Percentiles rank a stretch among this genome's conserved stretches.
phyloP scores from a whole-genome alignment of 306 rosid species.

The Echinosophora koreensis region DNA sequence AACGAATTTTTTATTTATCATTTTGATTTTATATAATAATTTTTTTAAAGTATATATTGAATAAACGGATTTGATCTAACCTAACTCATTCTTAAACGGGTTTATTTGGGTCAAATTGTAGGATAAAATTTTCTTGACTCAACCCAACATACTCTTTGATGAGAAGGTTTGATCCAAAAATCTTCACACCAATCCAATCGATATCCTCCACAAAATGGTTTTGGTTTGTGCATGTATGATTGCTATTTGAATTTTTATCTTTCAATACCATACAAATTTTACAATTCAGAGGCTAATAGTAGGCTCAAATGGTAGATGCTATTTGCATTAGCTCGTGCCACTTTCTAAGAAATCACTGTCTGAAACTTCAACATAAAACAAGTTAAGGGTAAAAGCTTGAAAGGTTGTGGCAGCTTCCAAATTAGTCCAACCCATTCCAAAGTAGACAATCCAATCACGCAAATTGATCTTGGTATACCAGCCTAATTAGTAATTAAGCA shows the following conservation, averaged over 20 bases:
- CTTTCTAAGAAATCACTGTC: conserved; percentile 1
- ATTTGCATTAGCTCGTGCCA: neutral
- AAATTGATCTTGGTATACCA: neutral
- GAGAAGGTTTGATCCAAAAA: too few species aligned
- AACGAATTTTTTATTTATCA: too few species aligned
- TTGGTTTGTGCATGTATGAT: too few species aligned
- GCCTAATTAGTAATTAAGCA: neutral
- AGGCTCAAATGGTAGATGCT: neutral
- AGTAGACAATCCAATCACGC: conserved; percentile 36
- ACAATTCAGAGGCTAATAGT: neutral
- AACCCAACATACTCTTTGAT: too few species aligned
- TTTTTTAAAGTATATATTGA: too few species aligned
- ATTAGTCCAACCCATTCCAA: neutral
- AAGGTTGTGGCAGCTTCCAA: neutral
- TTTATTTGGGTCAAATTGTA: too few species aligned
- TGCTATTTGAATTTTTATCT: neutral
- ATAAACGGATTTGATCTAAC: too few species aligned
- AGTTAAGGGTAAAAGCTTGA: neutral
- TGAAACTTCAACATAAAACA: neutral
- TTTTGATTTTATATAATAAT: too few species aligned
- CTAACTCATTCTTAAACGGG: too few species aligned
- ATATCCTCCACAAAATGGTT: too few species aligned
- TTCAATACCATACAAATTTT: neutral
- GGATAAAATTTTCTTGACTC: too few species aligned
- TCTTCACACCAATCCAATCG: too few species aligned